Conservation (phyloP, 2,329 filamentous ascomycete species). For the Microsporum audouinii region DNA sequence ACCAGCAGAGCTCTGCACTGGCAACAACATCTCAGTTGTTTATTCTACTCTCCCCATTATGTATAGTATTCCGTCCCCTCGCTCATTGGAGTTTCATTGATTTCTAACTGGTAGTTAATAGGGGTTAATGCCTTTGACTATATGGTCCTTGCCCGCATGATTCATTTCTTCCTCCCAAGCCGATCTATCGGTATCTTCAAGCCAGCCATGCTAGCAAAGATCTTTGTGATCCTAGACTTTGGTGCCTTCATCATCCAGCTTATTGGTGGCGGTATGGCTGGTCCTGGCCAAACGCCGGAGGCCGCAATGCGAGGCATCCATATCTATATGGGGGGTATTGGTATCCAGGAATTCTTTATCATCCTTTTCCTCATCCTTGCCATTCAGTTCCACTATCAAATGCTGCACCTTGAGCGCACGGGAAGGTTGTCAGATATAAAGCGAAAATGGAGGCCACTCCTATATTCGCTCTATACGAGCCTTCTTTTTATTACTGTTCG, state of each 20-base stretch:
- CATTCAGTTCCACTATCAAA: conserved; percentile 36
- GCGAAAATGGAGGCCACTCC: conserved; percentile 25
- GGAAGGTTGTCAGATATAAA: conserved; percentile 32
- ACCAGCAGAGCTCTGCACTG: conserved; percentile 29
- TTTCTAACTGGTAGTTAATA: not conserved
- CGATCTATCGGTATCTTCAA: conserved; percentile 28
- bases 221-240: conserved; percentile 36
- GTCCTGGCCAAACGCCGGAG: conserved; percentile 11
- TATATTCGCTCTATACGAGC: conserved; percentile 43
- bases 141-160: conserved; percentile 38
- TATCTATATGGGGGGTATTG: conserved; percentile 26
- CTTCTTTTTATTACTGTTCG: conserved; percentile 41
- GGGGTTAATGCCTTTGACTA: conserved; percentile 39
- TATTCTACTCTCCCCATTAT: conserved; percentile 28
- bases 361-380: conserved; percentile 41
- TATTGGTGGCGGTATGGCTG: conserved; percentile 14
- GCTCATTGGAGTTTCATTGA: not conserved
- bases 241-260: conserved; percentile 18
- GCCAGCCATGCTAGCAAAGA: conserved; percentile 26
- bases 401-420: conserved; percentile 26
- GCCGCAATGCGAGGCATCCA: conserved; percentile 17
- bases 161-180: conserved; percentile 34
- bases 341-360: conserved; percentile 45
- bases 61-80: conserved; percentile 34
- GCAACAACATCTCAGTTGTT: conserved; percentile 29